Evolutionary conservation across 2,329 filamentous ascomycete genomes (phyloP), one percentile per base, ranked within the genome.

Genomic region (Botrytis hyacinthi): DNA sequence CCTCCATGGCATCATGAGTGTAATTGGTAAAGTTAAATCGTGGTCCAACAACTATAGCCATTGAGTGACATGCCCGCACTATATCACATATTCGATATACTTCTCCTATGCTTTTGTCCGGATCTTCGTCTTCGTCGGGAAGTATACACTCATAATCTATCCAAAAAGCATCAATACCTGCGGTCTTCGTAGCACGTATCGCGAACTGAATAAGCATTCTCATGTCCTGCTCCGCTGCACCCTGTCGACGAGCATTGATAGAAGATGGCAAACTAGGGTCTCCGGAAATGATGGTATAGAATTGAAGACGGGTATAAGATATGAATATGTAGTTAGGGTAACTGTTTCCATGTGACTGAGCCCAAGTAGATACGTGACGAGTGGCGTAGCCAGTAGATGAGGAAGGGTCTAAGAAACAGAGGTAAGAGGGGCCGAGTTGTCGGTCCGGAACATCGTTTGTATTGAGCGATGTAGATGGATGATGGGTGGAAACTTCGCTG

Each of bases 71-170:
- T 14, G 71, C 74, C 62, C 77, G 71, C 14, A 77, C 65, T 3
- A 78, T 63, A 68, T 78, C 77, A 57, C 73, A 73, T 62, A 78
- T 75, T 29, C 73, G 75, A 68, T 76, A 76, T 22, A 71, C 71
- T 16, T 73, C 71, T 8, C 35, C 46, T 18, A 37, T 68, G n/a
- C 40, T 54, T 32, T 42, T 46, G 16, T 65, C 44, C 22, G 42
- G 42, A 37, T 66, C n/a, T 51, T 42, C 48, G 7, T 69, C 65
- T 9, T 18, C 22, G 29, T 70, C 63, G 26, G 37, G 57, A n/a
- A 35, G 48, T n/a, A 73, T 54, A 48, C 72, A 73, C 48, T 65
- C 59, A 20, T 71, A 65, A 32, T 71, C 72, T 40, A 73, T 32
- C 59, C 67, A 73, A 37, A 70, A 73, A 20, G 67, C 72, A 32